phyloP scores from a whole-genome alignment of 75 land plant genomes.

The Sequoiadendron giganteum region DNA sequence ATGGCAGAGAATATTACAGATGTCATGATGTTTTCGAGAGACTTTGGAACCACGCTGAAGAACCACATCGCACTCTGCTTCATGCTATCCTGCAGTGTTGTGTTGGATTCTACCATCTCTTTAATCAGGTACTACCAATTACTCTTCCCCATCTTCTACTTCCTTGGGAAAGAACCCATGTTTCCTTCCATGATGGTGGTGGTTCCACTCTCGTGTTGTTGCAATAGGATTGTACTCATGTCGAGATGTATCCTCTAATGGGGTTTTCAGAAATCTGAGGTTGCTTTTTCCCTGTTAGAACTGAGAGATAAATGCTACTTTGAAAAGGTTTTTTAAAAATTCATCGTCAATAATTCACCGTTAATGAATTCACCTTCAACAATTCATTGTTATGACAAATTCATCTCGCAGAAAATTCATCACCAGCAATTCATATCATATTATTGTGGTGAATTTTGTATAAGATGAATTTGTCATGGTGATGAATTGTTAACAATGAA shows the following conservation, averaged over 20 bases:
- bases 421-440: too few species aligned
- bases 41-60: constrained; percentile 73
- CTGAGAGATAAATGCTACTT: neutral
- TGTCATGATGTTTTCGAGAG: constrained; percentile 86
- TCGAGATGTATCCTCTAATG: neutral
- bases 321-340: neutral
- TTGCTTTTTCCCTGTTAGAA: neutral
- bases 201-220: neutral
- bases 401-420: too few species aligned
- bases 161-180: neutral
- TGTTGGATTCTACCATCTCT: constrained; percentile 87
- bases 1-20: constrained; percentile 69
- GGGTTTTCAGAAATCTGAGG: neutral
- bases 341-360: too few species aligned
- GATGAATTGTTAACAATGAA: too few species aligned
- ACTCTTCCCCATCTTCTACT: neutral
- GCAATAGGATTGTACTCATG: neutral
- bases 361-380: too few species aligned
- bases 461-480: too few species aligned
- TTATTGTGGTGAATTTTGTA: too few species aligned
- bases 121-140: constrained; percentile 54
- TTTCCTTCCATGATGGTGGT: neutral
- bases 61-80: constrained; percentile 66
- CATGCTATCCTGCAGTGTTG: constrained; percentile 89
- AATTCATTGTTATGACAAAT: too few species aligned